Conservation (phyloP, 257 asterid species). For the Misopates orontium region DNA sequence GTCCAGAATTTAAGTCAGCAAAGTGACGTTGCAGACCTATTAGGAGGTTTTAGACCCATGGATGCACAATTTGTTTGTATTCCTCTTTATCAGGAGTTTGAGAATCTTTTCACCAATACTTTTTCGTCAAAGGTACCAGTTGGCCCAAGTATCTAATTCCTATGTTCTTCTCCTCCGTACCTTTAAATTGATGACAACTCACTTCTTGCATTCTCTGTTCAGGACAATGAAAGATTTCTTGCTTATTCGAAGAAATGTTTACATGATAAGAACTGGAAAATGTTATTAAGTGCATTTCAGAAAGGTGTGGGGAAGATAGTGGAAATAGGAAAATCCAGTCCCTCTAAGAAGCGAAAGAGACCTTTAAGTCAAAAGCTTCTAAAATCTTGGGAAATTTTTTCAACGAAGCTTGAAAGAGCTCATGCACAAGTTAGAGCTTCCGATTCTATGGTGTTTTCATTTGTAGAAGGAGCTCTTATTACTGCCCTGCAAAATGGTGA, state of each 20-base stretch:
- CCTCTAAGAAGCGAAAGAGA: slow-evolving; percentile 79
- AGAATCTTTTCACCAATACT: slow-evolving; percentile 53
- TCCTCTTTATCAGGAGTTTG: slow-evolving; percentile 82
- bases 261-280: slow-evolving; percentile 69
- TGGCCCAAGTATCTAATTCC: slow-evolving; percentile 1
- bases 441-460: slow-evolving; percentile 86
- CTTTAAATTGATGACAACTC: slow-evolving; percentile 17
- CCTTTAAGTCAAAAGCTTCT: slow-evolving; percentile 49
- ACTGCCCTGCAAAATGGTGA: slow-evolving; percentile 84
- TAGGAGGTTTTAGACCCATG: slow-evolving; percentile 91
- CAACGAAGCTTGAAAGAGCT: slow-evolving; percentile 65
- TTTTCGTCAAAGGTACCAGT: slow-evolving; percentile 67
- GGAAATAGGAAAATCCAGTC: slow-evolving; percentile 48
- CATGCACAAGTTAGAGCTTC: slow-evolving; percentile 64
- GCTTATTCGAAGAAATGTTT: slow-evolving; percentile 40
- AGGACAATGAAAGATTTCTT: slow-evolving; percentile 62
- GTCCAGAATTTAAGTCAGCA: slow-evolving; percentile 95
- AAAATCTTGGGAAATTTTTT: slow-evolving; percentile 63
- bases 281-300: slow-evolving; percentile 59
- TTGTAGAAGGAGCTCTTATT: slow-evolving; percentile 94
- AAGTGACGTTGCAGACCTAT: slow-evolving; percentile 83
- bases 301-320: slow-evolving; percentile 45
- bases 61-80: slow-evolving; percentile 73
- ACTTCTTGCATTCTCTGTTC: slow-evolving; percentile 25
- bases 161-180: neutral